A percentile compares a stretch with the other conserved stretches of the same genome.
Evolutionary conservation across 2,329 filamentous ascomycete genomes (phyloP).

Genomic region (Fusarium redolens): DNA sequence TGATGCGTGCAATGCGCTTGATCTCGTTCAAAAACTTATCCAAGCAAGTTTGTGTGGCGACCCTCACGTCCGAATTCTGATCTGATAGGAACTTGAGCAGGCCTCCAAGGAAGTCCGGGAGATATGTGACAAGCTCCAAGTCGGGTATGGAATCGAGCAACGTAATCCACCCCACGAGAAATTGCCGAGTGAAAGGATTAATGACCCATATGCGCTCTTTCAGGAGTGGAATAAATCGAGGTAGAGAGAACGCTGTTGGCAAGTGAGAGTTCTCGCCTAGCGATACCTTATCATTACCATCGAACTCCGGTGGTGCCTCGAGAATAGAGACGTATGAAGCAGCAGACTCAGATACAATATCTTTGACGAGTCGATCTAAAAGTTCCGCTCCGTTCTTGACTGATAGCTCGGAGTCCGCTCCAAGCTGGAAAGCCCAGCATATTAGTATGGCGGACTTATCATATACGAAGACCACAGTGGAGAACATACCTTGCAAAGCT

Average conservation of each 20-base stretch:
- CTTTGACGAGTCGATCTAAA: slow-evolving; percentile 92
- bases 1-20: slow-evolving; percentile 91
- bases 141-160: slow-evolving; percentile 96
- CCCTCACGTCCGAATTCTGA: slow-evolving; percentile 92
- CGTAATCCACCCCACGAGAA: slow-evolving; percentile 95
- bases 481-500: slow-evolving; percentile 83
- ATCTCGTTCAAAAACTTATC: slow-evolving; percentile 95
- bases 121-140: slow-evolving; percentile 89
- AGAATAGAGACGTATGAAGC: slow-evolving; percentile 94
- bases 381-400: slow-evolving; percentile 98
- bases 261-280: slow-evolving; percentile 62
- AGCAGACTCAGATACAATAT: slow-evolving; percentile 94
- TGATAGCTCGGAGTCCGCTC: slow-evolving; percentile 93
- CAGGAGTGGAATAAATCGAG: slow-evolving; percentile 89
- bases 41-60: slow-evolving; percentile 86
- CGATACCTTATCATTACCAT: slow-evolving; percentile 59
- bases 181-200: slow-evolving; percentile 94
- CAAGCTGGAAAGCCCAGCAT: slow-evolving; percentile 68
- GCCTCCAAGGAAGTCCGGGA: slow-evolving; percentile 91
- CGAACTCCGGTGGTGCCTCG: slow-evolving; percentile 64
- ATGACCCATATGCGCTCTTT: slow-evolving; percentile 95
- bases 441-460: not conserved
- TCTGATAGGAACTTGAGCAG: slow-evolving; percentile 93
- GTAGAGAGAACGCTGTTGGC: slow-evolving; percentile 91
- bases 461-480: not conserved